These are phyloP conservation scores for Dichotomocladium elegans DNA, from an alignment of 371 early-diverging fungal species.

Conservation along the genomic window DNA sequence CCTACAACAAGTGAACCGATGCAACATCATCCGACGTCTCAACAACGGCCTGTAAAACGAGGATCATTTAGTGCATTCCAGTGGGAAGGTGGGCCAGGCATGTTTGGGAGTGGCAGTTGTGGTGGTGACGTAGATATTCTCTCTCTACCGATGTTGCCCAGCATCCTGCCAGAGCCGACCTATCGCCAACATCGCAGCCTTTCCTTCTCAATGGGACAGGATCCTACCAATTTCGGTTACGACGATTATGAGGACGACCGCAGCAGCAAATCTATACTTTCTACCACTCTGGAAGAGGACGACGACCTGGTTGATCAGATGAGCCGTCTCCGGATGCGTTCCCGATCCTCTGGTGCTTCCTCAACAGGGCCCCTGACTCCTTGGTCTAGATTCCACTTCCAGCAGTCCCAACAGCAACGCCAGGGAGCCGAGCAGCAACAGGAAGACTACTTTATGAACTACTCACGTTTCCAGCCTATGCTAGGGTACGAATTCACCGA, in stretches of 20 bases:
- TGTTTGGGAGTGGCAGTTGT: slow-evolving; percentile 1
- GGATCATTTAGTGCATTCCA: slow-evolving; percentile 44
- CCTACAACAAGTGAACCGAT: background rate
- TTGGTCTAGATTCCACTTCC: background rate
- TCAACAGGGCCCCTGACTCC: background rate
- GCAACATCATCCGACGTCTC: background rate
- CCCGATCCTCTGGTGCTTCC: slow-evolving; percentile 37
- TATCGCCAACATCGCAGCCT: slow-evolving; percentile 47
- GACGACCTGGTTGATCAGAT: slow-evolving; percentile 19
- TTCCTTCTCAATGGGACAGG: slow-evolving; percentile 49
- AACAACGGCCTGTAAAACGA: slow-evolving; percentile 9
- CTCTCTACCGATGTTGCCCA: slow-evolving; percentile 44
- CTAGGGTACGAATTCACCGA: slow-evolving; percentile 8
- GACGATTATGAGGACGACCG: slow-evolving; percentile 28
- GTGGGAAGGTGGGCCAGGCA: slow-evolving; percentile 16
- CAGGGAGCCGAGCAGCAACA: background rate
- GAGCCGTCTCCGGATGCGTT: slow-evolving; percentile 16
- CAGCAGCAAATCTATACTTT: background rate
- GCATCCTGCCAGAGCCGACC: slow-evolving; percentile 33
- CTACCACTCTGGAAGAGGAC: slow-evolving; percentile 41
- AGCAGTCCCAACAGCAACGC: background rate
- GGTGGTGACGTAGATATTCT: slow-evolving; percentile 16
- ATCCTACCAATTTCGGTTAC: slow-evolving; percentile 41
- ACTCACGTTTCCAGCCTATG: background rate
- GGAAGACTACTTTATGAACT: background rate